Conservation (phyloP, 345 rosid genomes). For the Brassica rapa region DNA sequence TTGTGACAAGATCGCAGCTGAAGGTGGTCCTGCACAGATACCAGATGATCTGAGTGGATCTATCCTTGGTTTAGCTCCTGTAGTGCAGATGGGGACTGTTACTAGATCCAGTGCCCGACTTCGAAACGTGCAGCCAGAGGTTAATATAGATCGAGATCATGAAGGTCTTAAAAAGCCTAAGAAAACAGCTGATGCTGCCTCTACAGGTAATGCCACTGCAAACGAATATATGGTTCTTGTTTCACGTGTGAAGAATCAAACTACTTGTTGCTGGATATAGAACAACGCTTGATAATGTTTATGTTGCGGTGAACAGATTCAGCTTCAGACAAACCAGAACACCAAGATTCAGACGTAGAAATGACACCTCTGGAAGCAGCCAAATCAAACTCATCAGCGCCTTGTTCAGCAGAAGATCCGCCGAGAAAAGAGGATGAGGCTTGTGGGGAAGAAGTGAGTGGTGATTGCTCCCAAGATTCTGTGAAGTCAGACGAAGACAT, state of each 20-base stretch:
- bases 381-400: slow-evolving; percentile 43
- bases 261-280: neutral
- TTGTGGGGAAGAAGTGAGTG: slow-evolving; percentile 13
- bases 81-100: slow-evolving; percentile 71
- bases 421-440: slow-evolving; percentile 17
- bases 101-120: slow-evolving; percentile 94
- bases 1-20: slow-evolving; percentile 86
- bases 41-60: slow-evolving; percentile 76
- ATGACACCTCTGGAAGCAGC: slow-evolving; percentile 44
- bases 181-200: slow-evolving; percentile 56
- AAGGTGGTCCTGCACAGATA: slow-evolving; percentile 82
- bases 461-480: slow-evolving; percentile 35
- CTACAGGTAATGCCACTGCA: slow-evolving; percentile 53
- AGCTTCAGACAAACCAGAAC: slow-evolving; percentile 56
- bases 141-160: slow-evolving; percentile 67
- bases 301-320: slow-evolving; percentile 36
- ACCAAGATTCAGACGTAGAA: slow-evolving; percentile 49
- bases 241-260: neutral
- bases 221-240: neutral
- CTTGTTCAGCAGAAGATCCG: slow-evolving; percentile 40
- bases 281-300: slow-evolving; percentile 2
- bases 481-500: slow-evolving; percentile 50
- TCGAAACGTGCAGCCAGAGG: slow-evolving; percentile 87
- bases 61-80: slow-evolving; percentile 64
- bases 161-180: slow-evolving; percentile 81